phyloP scores from a whole-genome alignment of 306 rosid genomes.

The Lathyrus sativus region DNA sequence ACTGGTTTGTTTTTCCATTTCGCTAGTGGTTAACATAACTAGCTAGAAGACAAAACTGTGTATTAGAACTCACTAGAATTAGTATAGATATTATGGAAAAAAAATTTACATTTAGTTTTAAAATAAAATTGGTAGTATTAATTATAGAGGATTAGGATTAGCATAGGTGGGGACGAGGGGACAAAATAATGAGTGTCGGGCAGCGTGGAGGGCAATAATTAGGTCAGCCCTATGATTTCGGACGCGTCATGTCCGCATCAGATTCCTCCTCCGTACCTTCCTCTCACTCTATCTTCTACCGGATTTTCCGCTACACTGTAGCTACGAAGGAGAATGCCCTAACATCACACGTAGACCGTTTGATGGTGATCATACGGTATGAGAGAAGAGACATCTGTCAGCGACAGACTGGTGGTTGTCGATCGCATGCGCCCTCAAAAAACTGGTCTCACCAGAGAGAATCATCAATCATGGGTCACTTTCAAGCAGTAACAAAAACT shows the following conservation, averaged over 20 bases:
- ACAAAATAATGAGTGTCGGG: conserved; percentile 87
- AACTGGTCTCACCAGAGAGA: conserved; percentile 12
- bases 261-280: conserved; percentile 67
- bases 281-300: conserved; percentile 50
- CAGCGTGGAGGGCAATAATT: conserved; percentile 95
- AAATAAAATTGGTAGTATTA: too few relatives aligned
- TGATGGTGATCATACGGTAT: conserved; percentile 10
- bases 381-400: conserved; percentile 41
- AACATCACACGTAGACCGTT: conserved; percentile 1
- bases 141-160: neutral
- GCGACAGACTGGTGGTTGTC: conserved; percentile 50
- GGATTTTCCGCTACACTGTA: conserved; percentile 71
- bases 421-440: conserved; percentile 48
- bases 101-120: too few relatives aligned
- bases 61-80: too few relatives aligned
- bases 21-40: neutral
- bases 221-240: conserved; percentile 90
- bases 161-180: conserved; percentile 49
- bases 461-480: conserved; percentile 49
- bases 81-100: too few relatives aligned
- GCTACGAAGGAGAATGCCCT: conserved; percentile 34
- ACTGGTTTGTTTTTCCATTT: neutral
- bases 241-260: conserved; percentile 77
- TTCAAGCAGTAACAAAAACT: conserved; percentile 6
- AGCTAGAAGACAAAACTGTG: neutral